Conservation (phyloP, 2,329 filamentous ascomycete genomes). For the Aspergillus bombycis region DNA sequence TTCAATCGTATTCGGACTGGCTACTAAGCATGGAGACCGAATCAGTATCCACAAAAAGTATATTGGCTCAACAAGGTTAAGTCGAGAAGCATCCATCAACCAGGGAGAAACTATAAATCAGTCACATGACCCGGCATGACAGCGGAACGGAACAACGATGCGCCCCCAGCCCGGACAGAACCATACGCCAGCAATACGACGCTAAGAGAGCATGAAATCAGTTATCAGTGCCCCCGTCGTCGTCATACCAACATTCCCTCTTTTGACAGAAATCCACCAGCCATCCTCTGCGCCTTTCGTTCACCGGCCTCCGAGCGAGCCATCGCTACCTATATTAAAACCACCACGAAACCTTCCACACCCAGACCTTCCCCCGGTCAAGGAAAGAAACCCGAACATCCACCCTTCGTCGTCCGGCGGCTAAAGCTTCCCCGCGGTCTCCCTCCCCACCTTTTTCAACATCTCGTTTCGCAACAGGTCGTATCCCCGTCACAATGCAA, state of each 20-base stretch:
- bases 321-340: not conserved
- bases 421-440: constrained; percentile 16
- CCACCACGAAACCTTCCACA: not conserved
- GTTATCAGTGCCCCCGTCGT: not conserved
- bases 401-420: not conserved
- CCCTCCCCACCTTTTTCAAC: not conserved
- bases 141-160: not conserved
- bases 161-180: not conserved
- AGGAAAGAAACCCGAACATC: not conserved
- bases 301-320: not conserved
- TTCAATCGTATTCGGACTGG: no score
- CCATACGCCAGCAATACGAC: not conserved
- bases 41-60: no score
- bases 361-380: not conserved
- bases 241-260: constrained; percentile 1
- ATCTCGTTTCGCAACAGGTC: not conserved
- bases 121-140: not conserved
- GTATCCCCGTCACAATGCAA: constrained; percentile 54
- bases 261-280: not conserved
- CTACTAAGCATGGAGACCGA: no score
- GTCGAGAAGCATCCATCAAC: no score
- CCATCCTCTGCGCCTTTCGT: not conserved
- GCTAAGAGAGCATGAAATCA: not conserved
- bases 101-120: no score
- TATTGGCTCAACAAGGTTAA: no score